Percentiles rank a stretch among this genome's conserved stretches.
These are phyloP conservation scores for Solanum appendiculatum DNA, from an alignment of 257 asterid species.

Conservation along the genomic window DNA sequence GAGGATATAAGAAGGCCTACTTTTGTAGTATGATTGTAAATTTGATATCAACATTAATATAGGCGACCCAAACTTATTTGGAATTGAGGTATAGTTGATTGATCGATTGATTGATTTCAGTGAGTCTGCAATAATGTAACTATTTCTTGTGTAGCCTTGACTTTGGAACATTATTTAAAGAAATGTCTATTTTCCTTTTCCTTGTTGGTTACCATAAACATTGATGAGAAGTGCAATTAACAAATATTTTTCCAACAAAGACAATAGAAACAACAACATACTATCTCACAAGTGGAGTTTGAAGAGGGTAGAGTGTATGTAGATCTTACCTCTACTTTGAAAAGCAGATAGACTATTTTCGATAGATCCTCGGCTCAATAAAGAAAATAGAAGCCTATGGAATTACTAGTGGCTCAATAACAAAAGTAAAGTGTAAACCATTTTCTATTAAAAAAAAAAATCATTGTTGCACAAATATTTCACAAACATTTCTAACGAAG, in stretches of 20 bases:
- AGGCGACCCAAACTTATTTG: not conserved
- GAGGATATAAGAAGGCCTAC: not conserved
- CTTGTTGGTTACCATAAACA: not conserved
- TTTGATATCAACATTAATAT: not conserved
- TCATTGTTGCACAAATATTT: not conserved
- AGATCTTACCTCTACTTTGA: not conserved
- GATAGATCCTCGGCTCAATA: not conserved
- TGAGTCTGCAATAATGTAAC: not conserved
- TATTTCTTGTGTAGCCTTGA: not conserved
- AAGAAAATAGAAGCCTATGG: not conserved
- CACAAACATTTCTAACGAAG: not conserved
- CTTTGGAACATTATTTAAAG: not conserved
- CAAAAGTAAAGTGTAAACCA: not conserved
- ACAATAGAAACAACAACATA: not conserved
- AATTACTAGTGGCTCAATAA: not conserved
- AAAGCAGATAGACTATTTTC: not conserved
- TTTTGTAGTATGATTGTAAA: not conserved
- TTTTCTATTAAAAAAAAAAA: not conserved
- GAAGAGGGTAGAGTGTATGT: not conserved
- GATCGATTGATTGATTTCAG: not conserved
- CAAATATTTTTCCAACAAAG: not conserved
- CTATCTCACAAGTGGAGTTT: not conserved
- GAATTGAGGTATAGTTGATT: not conserved
- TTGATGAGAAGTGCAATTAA: not conserved
- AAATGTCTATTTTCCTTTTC: not conserved